Conservation (phyloP, 306 rosid species). For the Pyrus communis region DNA sequence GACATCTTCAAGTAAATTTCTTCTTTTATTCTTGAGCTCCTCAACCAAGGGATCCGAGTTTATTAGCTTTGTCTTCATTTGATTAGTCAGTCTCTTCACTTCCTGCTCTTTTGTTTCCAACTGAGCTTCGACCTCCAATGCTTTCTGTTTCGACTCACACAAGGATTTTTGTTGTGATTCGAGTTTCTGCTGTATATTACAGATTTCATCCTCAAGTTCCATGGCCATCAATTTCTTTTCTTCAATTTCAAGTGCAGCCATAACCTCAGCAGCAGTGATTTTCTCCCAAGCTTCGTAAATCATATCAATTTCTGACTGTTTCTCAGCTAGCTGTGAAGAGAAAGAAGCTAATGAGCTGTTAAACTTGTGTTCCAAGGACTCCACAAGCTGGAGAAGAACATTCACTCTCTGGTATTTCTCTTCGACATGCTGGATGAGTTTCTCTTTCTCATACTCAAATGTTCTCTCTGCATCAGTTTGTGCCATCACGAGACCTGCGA, state of each 20-base stretch:
- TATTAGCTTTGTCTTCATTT: constrained; percentile 46
- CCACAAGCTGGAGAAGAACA: constrained; percentile 33
- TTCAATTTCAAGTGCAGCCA: constrained; percentile 51
- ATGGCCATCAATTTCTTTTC: constrained; percentile 54
- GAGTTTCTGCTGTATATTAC: constrained; percentile 39
- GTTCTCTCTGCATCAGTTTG: constrained; percentile 30
- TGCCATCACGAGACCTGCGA: constrained; percentile 38
- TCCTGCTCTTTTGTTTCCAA: constrained; percentile 38
- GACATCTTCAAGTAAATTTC: constrained; percentile 47
- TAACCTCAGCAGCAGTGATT: constrained; percentile 45
- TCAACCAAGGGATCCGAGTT: constrained; percentile 43
- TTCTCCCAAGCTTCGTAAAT: constrained; percentile 51
- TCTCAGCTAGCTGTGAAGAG: constrained; percentile 50
- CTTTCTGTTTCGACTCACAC: constrained; percentile 37
- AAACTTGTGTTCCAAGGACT: constrained; percentile 45
- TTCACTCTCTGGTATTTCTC: constrained; percentile 31
- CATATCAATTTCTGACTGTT: constrained; percentile 49
- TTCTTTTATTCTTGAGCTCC: constrained; percentile 48
- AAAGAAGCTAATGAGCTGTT: constrained; percentile 34
- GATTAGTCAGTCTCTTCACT: constrained; percentile 31
- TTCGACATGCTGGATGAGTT: constrained; percentile 18
- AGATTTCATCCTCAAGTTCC: constrained; percentile 58
- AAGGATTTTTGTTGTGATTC: constrained; percentile 40
- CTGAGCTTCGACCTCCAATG: constrained; percentile 45
- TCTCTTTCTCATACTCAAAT: constrained; percentile 34